Base-by-base conservation (phyloP, 208 protist genomes). In the Phytomonas sp. region DNA sequence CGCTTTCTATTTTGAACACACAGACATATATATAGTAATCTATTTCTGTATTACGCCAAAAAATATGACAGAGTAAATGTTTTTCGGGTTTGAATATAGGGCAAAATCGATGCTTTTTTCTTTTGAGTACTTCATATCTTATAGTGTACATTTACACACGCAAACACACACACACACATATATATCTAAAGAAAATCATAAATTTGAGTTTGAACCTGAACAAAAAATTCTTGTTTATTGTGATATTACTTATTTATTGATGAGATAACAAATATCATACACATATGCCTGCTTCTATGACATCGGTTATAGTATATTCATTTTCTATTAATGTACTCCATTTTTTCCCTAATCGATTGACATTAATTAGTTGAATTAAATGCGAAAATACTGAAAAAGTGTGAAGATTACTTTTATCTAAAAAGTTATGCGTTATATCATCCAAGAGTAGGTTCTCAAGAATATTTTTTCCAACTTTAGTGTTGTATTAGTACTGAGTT, bases 151-250 rank as follows among this genome's bases (percentile, higher is more conserved):
- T 63, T 1, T 23, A 34, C 14, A 34, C 40, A 11, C 1, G 29
- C 32, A 16, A 37, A 66, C 16, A 67, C 63, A 69, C 66, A 69
- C 42, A 60, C 42, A 69, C 42, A 69, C 42, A 69, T 31, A 30
- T 31, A 69, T 31, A 69, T 52, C 7, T 36, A 69, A 7, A 33
- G 4, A 45, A 23, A n/a, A 11, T 11, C 8, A 37, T 37, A 37
- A 11, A 37, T 37, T 11, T 56, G 26, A 56, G 45, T 26, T 56
- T 12, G 0, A 56, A 26, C 26, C 19, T 23, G 4, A 56, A 56
- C 2, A 56, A 56, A 56, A 56, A 56, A 56, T 26, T 33, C 29
- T 30, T 7, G 0, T 64, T 64, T 33, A 40, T 33, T 37, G 8
- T 64, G 31, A 4, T 23, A 63, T 60, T 30, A 60, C 30, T 60